phyloP scores from a whole-genome alignment of 805 yeast genomes.

The Candida sakaeoensis region DNA sequence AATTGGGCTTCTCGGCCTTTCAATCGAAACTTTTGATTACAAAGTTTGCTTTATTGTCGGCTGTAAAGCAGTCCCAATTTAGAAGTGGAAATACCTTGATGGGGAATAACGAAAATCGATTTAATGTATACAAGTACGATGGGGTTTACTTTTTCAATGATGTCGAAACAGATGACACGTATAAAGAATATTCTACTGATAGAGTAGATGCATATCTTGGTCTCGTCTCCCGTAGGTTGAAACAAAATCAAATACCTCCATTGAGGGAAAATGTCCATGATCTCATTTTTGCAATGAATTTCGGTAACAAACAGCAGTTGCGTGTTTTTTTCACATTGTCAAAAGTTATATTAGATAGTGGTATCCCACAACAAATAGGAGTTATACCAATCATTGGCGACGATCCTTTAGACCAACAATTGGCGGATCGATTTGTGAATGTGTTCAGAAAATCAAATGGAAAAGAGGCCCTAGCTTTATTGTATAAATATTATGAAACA shows the following conservation, averaged over 20 bases:
- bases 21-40: conserved; percentile 32
- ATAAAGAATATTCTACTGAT: conserved; percentile 38
- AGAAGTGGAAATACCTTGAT: conserved; percentile 28
- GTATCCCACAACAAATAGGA: conserved; percentile 79
- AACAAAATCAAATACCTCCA: conserved; percentile 62
- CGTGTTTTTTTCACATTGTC: conserved; percentile 48
- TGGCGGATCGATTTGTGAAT: conserved; percentile 33
- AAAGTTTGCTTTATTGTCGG: conserved; percentile 38
- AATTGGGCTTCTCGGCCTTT: conserved; percentile 25
- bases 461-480: conserved; percentile 36
- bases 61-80: conserved; percentile 35
- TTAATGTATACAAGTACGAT: conserved; percentile 24
- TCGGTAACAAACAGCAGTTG: conserved; percentile 51
- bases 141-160: conserved; percentile 74
- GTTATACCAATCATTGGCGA: conserved; percentile 57
- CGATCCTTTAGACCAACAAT: conserved; percentile 21
- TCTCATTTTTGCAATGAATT: conserved; percentile 61
- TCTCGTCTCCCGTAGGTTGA: conserved; percentile 15
- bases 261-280: conserved; percentile 74
- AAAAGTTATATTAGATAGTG: conserved; percentile 47
- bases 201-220: conserved; percentile 46
- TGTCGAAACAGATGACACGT: conserved; percentile 59
- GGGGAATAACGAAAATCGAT: conserved; percentile 34
- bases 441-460: conserved; percentile 25
- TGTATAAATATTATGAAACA: conserved; percentile 34